Base-by-base conservation (phyloP, 495 filamentous ascomycete genomes). In the Aspergillus ellipticus region DNA sequence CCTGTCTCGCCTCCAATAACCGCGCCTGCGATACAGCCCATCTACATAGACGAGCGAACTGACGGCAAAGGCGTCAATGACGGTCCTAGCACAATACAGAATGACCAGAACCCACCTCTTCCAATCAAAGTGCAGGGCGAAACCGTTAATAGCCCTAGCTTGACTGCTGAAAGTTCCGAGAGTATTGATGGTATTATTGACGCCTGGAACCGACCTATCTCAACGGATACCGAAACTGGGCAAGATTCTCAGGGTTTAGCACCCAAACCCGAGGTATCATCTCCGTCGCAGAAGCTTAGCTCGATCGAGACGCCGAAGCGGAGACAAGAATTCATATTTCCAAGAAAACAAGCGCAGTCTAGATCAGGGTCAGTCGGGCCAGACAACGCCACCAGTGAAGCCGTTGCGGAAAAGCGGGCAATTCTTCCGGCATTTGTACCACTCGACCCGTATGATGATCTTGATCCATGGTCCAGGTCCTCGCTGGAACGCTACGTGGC, bases 401-500 rank as follows among this genome's bases (percentile, higher is more conserved):
- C 41, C 4, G 41, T 24, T 2, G 48, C 22, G 11, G 57, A 57
- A 16, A 13, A 43, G 16, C 51, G 57, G 41, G n/a, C 16, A 13
- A 21, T 50, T 17, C 29, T 48, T 7, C 24, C 58, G 13, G 45
- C 52, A 16, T 39, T 59, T 17, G 66, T 62, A 21, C 39, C 47
- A 6, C 29, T 65, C 37, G 77, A 77, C 60, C 76, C 72, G 8
- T 78, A 77, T 49, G 75, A 74, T 29, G 77, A 80, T 59, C 64
- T 82, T 10, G 78, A 81, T 39, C 74, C 78, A 2, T 81, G 78
- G 79, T 79, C 66, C 22, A 77, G 74, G 58, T 79, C 79, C 9
- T 82, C 79, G 42, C 55, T 82, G 31, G 70, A 73, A 24, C 77
- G 79, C 20, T 82, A 75, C 59, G 67, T 79, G 16, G 71, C 77